Conservation (phyloP, 192 early-diverging fungal genomes). For the Coemansia sp. region DNA sequence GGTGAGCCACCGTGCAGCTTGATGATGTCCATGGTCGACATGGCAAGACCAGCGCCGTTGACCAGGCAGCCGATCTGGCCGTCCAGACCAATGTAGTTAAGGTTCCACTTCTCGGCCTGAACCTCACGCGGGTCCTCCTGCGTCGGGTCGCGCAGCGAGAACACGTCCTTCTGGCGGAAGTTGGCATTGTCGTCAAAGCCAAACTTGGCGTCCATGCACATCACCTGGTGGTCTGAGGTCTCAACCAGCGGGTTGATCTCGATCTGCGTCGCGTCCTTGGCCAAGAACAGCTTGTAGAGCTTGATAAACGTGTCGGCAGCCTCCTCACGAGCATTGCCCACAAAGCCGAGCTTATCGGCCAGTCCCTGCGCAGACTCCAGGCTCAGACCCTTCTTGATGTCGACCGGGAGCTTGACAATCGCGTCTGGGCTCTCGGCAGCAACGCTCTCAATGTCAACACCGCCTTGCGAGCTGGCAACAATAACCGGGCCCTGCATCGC, state of each 20-base stretch:
- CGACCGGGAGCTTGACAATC: conserved; percentile 87
- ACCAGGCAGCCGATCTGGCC: conserved; percentile 97
- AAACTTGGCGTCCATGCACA: conserved; percentile 99
- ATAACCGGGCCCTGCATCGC: conserved; percentile 91
- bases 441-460: conserved; percentile 97
- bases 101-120: conserved; percentile 90
- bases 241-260: conserved; percentile 99
- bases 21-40: conserved; percentile 99
- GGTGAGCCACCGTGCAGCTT: conserved; percentile 98
- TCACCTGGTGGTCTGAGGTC: conserved; percentile 80
- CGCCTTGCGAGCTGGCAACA: conserved; percentile 95
- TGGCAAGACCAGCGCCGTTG: conserved; percentile 98
- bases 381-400: conserved; percentile 82
- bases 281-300: conserved; percentile 95
- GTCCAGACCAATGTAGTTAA: conserved; percentile 99
- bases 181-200: conserved; percentile 99
- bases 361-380: conserved; percentile 72
- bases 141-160: conserved; percentile 82
- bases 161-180: conserved; percentile 92
- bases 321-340: conserved; percentile 70
- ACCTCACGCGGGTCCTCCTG: conserved; percentile 99
- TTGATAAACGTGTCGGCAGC: conserved; percentile 89
- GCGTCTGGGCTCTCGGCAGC: conserved; percentile 95
- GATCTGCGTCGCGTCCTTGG: conserved; percentile 96
- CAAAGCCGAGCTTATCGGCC: conserved; percentile 89